Percentiles rank a stretch among this genome's conserved stretches.
phyloP scores from a whole-genome alignment of 116 monocot genomes.

The Thalassia testudinum region DNA sequence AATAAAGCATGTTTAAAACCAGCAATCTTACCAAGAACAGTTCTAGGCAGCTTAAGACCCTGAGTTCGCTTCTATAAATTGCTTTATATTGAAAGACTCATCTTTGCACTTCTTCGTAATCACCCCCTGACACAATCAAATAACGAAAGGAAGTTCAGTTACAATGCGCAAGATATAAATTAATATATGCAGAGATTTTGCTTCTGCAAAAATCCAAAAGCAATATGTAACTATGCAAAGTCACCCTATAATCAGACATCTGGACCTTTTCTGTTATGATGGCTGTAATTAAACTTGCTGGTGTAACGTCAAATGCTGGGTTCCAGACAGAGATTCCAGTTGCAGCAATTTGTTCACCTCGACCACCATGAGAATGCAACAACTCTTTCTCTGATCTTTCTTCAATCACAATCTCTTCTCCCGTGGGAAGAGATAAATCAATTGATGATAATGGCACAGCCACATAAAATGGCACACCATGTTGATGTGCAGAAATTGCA shows the following conservation, averaged over 20 bases:
- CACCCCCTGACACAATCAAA: too few relatives aligned
- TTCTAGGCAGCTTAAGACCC: too few relatives aligned
- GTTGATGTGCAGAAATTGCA: conserved; percentile 59
- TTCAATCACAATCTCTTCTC: conserved; percentile 73
- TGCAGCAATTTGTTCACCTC: conserved; percentile 86
- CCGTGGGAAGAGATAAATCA: conserved; percentile 65
- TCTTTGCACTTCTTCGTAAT: too few relatives aligned
- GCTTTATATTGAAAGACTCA: too few relatives aligned
- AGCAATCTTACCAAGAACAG: too few relatives aligned
- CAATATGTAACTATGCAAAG: too few relatives aligned
- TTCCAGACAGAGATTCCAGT: conserved; percentile 91
- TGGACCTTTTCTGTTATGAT: conserved; percentile 93
- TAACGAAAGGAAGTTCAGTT: too few relatives aligned
- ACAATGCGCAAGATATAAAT: too few relatives aligned
- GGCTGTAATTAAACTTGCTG: conserved; percentile 73
- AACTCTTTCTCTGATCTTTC: conserved; percentile 85
- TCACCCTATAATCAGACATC: not conserved
- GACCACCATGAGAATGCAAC: conserved; percentile 74
- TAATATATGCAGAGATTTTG: too few relatives aligned
- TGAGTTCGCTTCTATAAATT: too few relatives aligned
- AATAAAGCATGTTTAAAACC: too few relatives aligned
- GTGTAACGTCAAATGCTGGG: conserved; percentile 96
- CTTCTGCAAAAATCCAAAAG: too few relatives aligned
- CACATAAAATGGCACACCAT: conserved; percentile 74
- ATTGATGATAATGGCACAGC: conserved; percentile 88